A percentile compares a stretch with the other conserved stretches of the same genome.
These are phyloP conservation scores for Hymenoscyphus linearis DNA, from an alignment of 2,329 filamentous ascomycete species.

Conservation along the genomic window DNA sequence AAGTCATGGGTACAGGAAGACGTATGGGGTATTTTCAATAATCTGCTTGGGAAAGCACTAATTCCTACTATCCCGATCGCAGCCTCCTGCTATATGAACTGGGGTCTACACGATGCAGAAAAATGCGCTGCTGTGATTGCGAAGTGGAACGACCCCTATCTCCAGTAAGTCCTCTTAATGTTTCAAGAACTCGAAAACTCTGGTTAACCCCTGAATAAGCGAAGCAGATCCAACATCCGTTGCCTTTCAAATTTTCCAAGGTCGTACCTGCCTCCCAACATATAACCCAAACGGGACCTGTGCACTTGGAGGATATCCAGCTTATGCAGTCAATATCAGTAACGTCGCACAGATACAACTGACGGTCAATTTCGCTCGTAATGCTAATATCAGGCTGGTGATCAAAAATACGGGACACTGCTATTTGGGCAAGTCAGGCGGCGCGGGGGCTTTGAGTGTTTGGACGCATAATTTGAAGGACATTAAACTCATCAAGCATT, in stretches of 20 bases:
- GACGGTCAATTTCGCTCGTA: constrained; percentile 39
- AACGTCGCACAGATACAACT: constrained; percentile 40
- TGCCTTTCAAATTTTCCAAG: constrained; percentile 43
- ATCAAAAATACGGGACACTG: constrained; percentile 21
- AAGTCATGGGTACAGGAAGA: constrained; percentile 41
- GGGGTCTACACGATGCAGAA: constrained; percentile 27
- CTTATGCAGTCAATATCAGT: constrained; percentile 33
- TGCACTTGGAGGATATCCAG: constrained; percentile 23
- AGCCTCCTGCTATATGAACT: constrained; percentile 38
- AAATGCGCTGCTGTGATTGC: constrained; percentile 35
- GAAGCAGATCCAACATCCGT: constrained; percentile 37
- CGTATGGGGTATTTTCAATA: constrained; percentile 43
- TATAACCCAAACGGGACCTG: constrained; percentile 3
- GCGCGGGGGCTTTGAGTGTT: constrained; percentile 44
- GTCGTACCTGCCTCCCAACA: constrained; percentile 34
- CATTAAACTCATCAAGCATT: constrained; percentile 34
- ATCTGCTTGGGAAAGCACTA: constrained; percentile 39
- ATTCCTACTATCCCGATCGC: constrained; percentile 40
- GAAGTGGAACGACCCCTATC: neutral
- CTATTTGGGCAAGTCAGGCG: constrained; percentile 17
- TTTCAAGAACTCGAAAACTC: too few species aligned
- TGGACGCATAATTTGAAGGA: constrained; percentile 45
- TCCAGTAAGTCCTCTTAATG: neutral
- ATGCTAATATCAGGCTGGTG: constrained; percentile 37
- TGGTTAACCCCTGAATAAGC: constrained; percentile 16